phyloP scores from a whole-genome alignment of 1,284 basidiomycete species.

The Rhizopogon parksii region DNA sequence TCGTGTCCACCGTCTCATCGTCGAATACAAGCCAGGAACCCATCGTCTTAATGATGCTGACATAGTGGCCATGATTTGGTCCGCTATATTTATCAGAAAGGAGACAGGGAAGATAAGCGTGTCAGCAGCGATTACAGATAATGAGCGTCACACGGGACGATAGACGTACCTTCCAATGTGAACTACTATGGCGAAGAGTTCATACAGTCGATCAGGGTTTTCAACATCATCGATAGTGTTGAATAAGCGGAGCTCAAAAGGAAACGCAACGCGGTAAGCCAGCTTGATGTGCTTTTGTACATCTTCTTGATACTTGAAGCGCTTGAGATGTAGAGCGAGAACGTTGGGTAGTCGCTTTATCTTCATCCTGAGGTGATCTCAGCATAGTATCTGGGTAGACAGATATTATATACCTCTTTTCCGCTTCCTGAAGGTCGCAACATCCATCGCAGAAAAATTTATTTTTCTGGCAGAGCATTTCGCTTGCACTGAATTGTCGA shows the following conservation, averaged over 20 bases:
- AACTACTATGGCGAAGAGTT: slow-evolving; percentile 93
- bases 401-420: slow-evolving; percentile 66
- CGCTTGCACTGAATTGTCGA: slow-evolving; percentile 92
- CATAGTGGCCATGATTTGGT: slow-evolving; percentile 95
- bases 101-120: slow-evolving; percentile 7
- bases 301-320: slow-evolving; percentile 96
- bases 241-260: slow-evolving; percentile 88
- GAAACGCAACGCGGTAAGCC: slow-evolving; percentile 93
- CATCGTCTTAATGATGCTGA: slow-evolving; percentile 85
- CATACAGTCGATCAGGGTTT: slow-evolving; percentile 85
- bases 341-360: slow-evolving; percentile 94
- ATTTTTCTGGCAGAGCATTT: slow-evolving; percentile 97
- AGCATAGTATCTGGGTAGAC: slow-evolving; percentile 6
- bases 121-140: slow-evolving; percentile 12
- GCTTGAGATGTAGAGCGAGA: slow-evolving; percentile 91
- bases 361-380: slow-evolving; percentile 73
- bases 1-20: slow-evolving; percentile 85
- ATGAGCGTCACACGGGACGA: slow-evolving; percentile 3
- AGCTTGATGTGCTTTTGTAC: slow-evolving; percentile 88
- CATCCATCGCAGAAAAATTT: slow-evolving; percentile 99
- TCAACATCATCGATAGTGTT: slow-evolving; percentile 94
- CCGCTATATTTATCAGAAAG: slow-evolving; percentile 49
- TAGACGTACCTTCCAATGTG: slow-evolving; percentile 89
- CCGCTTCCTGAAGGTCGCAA: slow-evolving; percentile 94
- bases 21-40: slow-evolving; percentile 92